Evolutionary conservation across 371 early-diverging fungal genomes (phyloP).

Genomic region (Lichtheimia ornata): DNA sequence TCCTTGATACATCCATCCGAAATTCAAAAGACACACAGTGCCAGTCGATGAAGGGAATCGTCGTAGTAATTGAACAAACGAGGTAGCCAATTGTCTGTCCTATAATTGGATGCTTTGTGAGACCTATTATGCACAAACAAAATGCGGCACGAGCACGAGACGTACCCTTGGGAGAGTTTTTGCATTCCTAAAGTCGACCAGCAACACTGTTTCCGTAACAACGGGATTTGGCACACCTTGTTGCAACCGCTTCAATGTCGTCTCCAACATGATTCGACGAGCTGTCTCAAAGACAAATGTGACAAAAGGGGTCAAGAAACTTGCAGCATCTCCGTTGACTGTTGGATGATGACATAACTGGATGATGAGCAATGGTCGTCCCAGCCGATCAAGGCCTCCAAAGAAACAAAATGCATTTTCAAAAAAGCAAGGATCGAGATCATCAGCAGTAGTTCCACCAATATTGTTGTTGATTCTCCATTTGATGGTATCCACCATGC

Average conservation of each 20-base stretch:
- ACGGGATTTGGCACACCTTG: conserved; percentile 18
- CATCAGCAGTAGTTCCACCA: conserved; percentile 18
- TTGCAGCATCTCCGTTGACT: conserved; percentile 7
- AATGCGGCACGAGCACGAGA: background rate
- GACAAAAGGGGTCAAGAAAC: conserved; percentile 32
- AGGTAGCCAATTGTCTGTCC: conserved; percentile 32
- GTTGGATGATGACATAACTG: conserved; percentile 35
- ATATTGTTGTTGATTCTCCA: conserved; percentile 42
- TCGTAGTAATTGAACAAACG: conserved; percentile 32
- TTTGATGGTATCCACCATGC: conserved; percentile 38
- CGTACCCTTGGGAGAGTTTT: conserved; percentile 35
- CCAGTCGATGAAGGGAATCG: conserved; percentile 44
- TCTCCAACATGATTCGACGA: conserved; percentile 26
- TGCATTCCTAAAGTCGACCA: conserved; percentile 45
- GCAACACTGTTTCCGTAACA: conserved; percentile 29
- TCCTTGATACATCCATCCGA: conserved; percentile 54
- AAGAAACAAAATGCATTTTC: conserved; percentile 36
- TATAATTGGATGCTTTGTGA: conserved; percentile 5
- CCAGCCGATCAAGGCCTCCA: conserved; percentile 29
- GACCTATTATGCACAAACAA: background rate
- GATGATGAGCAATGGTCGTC: conserved; percentile 38
- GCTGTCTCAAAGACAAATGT: conserved; percentile 43
- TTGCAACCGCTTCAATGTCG: conserved; percentile 22
- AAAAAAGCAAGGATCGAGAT: conserved; percentile 24
- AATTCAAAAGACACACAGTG: conserved; percentile 40